Percentiles rank a stretch among this genome's conserved stretches.
Evolutionary conservation across 352 stramenopile genomes (phyloP).

Genomic region (Phytophthora tubulina): DNA sequence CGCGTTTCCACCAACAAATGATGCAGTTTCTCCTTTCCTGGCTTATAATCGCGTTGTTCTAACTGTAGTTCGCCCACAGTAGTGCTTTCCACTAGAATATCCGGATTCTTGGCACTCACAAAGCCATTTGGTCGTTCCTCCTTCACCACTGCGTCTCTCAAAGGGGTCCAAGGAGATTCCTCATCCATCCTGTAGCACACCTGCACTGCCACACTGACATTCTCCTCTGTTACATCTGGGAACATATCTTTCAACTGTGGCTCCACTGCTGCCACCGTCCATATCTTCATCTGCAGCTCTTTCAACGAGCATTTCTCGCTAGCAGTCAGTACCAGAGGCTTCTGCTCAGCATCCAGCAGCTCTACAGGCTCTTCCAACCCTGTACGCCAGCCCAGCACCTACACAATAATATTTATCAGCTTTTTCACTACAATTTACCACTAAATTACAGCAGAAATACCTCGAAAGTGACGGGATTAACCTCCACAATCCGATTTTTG

Average conservation of each 20-base stretch:
- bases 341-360: slow-evolving; percentile 44
- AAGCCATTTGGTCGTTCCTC: slow-evolving; percentile 30
- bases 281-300: slow-evolving; percentile 60
- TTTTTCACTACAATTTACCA: no score
- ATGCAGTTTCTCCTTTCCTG: slow-evolving; percentile 68
- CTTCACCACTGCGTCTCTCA: slow-evolving; percentile 43
- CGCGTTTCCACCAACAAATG: slow-evolving; percentile 69
- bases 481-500: slow-evolving; percentile 62
- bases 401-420: slow-evolving; percentile 9
- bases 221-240: slow-evolving; percentile 39
- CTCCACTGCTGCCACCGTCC: slow-evolving; percentile 39
- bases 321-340: slow-evolving; percentile 54
- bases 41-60: slow-evolving; percentile 60
- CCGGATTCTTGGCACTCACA: neutral
- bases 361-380: slow-evolving; percentile 36
- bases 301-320: slow-evolving; percentile 50
- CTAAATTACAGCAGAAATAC: slow-evolving; percentile 31
- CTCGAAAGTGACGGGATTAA: slow-evolving; percentile 81
- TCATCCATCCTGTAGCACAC: slow-evolving; percentile 62
- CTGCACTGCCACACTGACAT: slow-evolving; percentile 48
- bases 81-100: slow-evolving; percentile 35
- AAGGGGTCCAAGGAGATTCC: slow-evolving; percentile 48
- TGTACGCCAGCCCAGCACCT: slow-evolving; percentile 43
- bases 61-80: slow-evolving; percentile 64
- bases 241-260: slow-evolving; percentile 50